Evolutionary conservation across 2,329 filamentous ascomycete species (phyloP), one percentile per base, ranked within the genome.

Genomic region (Talaromyces sp.): DNA sequence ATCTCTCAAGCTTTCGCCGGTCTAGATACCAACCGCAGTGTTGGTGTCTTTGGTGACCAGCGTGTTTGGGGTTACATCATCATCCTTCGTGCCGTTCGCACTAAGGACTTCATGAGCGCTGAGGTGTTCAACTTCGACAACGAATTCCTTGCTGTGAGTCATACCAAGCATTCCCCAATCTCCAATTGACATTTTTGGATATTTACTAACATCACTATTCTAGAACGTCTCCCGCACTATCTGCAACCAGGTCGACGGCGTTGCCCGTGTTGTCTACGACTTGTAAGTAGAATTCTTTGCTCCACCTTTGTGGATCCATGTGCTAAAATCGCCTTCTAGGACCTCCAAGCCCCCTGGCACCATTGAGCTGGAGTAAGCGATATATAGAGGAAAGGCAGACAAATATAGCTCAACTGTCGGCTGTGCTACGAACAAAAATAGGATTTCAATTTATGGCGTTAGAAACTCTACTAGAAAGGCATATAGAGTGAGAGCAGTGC

Each of bases 41-140:
- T 89, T 41, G 72, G 72, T 59, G 71, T 74, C 14, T 70, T 74
- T 60, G 65, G 89, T 10, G 88, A 91, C 68, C 84, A 87, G 77
- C 77, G 87, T 32, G 82, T 88, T 24, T 87, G 46, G 30, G 60
- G 42, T 10, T 50, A 62, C 47, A 62, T 62, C 37, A 56, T 42
- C 71, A 84, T 59, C 83, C 85, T 10, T 45, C 60, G 60, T 16
- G 58, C 60, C 43, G 84, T 88, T 7, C 78, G 82, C 65, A 88
- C 72, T 2, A 79, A 76, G 3, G 86, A 90, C 60, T 89, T 90
- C 71, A 92, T 92, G 89, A 89, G 82, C 2, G 88, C 87, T 20
- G 82, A 89, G 68, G 82, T 83, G 55, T 91, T 82, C 71, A 78
- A 83, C 48, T 90, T 90, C 65, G 76, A 82, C 49, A 81, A 81